Percentiles rank a stretch among this genome's conserved stretches.
Conservation (phyloP, 2,329 filamentous ascomycete species). For the Sarocladiaceae sp. region DNA sequence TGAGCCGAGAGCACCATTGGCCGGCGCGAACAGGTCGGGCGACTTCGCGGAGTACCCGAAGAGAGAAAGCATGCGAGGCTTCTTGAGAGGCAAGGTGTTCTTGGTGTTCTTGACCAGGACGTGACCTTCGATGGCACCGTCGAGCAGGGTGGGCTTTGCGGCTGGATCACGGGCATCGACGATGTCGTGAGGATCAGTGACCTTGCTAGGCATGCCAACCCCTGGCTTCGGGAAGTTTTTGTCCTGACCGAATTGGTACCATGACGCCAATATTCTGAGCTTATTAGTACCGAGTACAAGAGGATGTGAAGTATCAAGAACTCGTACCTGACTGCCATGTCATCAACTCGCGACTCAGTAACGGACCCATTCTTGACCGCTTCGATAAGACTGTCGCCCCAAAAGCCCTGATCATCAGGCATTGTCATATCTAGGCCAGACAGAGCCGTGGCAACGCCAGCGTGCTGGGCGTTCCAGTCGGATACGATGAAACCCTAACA, state of each 20-base stretch:
- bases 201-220: constrained; percentile 42
- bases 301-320: background rate
- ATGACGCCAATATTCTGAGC: constrained; percentile 47
- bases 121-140: constrained; percentile 57
- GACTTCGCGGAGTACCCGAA: constrained; percentile 54
- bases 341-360: constrained; percentile 32
- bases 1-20: constrained; percentile 26
- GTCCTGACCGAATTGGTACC: constrained; percentile 44
- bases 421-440: constrained; percentile 21
- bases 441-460: constrained; percentile 21
- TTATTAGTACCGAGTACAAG: constrained; percentile 18
- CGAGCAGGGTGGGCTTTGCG: constrained; percentile 31
- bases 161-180: constrained; percentile 48
- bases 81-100: constrained; percentile 45
- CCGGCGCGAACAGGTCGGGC: constrained; percentile 36
- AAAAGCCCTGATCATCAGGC: constrained; percentile 29
- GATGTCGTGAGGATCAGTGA: constrained; percentile 42
- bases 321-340: constrained; percentile 28
- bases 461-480: constrained; percentile 32
- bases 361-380: constrained; percentile 43
- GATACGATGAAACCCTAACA: constrained; percentile 30
- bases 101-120: constrained; percentile 58
- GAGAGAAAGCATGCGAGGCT: constrained; percentile 46
- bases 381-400: constrained; percentile 37
- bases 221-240: constrained; percentile 44